phyloP scores from a whole-genome alignment of 176 grass and related monocot genomes.

The Themeda triandra region DNA sequence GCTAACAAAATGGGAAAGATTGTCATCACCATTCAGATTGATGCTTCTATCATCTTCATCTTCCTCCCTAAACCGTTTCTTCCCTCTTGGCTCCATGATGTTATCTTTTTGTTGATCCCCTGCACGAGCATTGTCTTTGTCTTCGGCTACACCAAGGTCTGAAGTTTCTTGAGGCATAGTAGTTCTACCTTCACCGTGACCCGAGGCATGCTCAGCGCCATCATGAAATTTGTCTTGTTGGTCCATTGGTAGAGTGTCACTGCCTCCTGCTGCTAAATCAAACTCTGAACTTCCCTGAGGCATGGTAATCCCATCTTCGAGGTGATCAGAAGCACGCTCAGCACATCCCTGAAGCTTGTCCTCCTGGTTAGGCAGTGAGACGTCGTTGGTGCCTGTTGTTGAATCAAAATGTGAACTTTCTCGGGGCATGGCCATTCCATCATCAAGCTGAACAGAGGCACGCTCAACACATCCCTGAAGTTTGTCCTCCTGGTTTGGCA shows the following conservation, averaged over 20 bases:
- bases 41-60: not conserved
- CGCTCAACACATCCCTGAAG: not conserved
- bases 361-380: too few species aligned
- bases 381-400: not conserved
- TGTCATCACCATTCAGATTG: not conserved
- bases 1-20: not conserved
- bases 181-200: not conserved
- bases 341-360: not conserved
- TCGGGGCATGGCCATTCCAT: not conserved
- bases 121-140: not conserved
- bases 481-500: not conserved
- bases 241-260: not conserved
- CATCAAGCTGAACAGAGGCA: not conserved
- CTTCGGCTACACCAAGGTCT: not conserved
- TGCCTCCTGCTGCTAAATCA: not conserved
- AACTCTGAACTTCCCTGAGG: not conserved
- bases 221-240: not conserved
- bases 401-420: not conserved
- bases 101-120: not conserved
- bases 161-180: not conserved
- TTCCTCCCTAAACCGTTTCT: not conserved
- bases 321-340: not conserved
- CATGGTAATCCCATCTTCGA: not conserved
- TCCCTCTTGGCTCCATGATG: not conserved
- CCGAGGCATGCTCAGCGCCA: not conserved